Percentiles rank a stretch among this genome's conserved stretches.
phyloP scores from a whole-genome alignment of 2,329 filamentous ascomycete genomes.

The Cyphellophora europaea region DNA sequence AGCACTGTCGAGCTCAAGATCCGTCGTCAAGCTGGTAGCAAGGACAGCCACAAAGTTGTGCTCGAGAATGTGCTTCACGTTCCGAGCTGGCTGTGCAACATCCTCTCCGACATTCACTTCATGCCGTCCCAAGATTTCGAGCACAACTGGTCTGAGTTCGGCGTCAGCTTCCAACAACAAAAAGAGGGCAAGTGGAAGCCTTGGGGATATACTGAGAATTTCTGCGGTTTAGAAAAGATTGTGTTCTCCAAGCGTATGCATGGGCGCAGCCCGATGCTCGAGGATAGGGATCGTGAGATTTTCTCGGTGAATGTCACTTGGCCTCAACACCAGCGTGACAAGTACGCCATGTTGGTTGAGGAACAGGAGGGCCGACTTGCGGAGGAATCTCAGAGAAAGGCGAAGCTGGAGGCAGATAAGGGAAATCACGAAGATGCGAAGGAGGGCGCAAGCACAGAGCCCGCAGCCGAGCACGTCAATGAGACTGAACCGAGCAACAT shows the following conservation, averaged over 20 bases:
- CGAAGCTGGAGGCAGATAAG: conserved; percentile 1
- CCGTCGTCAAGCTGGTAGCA: conserved; percentile 13
- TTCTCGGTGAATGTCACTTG: conserved; percentile 19
- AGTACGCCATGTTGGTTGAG: conserved; percentile 8
- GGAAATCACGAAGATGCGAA: neutral
- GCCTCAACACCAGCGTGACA: conserved; percentile 18
- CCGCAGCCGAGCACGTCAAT: neutral
- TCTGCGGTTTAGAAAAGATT: conserved; percentile 18
- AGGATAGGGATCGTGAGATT: conserved; percentile 18
- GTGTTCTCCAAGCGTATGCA: conserved; percentile 12
- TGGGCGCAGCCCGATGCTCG: conserved; percentile 18
- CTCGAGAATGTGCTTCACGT: conserved; percentile 27
- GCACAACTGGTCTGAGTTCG: conserved; percentile 17
- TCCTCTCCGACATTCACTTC: conserved; percentile 18
- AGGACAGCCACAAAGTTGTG: conserved; percentile 18
- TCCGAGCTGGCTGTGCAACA: conserved; percentile 26
- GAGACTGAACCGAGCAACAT: too few species aligned
- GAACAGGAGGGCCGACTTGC: conserved; percentile 6
- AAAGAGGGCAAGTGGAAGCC: conserved; percentile 10
- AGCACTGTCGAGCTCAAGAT: conserved; percentile 25
- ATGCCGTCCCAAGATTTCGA: conserved; percentile 10
- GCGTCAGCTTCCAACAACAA: conserved; percentile 15
- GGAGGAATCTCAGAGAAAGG: conserved; percentile 8
- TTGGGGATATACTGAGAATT: conserved; percentile 19
- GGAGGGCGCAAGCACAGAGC: neutral